Evolutionary conservation across 768 basidiomycete species (phyloP).

Genomic region (Paxillus rubicundulus): DNA sequence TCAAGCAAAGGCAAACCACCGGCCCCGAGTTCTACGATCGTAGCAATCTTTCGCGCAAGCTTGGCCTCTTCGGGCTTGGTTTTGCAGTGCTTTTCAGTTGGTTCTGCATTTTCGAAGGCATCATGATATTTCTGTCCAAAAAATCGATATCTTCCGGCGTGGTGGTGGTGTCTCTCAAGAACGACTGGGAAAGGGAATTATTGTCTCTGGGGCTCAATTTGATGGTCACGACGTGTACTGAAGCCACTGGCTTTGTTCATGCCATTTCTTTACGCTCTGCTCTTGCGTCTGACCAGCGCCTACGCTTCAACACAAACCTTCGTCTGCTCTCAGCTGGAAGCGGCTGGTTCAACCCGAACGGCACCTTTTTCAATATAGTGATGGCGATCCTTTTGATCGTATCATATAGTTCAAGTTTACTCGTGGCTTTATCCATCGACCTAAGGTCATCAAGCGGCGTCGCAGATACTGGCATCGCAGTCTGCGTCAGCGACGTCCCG

Average conservation of each 20-base stretch:
- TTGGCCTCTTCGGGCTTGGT: conserved; percentile 24
- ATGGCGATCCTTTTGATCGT: conserved; percentile 30
- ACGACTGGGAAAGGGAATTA: conserved; percentile 15
- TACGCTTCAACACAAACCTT: conserved; percentile 30
- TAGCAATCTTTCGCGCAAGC: conserved; percentile 22
- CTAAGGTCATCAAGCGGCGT: conserved; percentile 15
- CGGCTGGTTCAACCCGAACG: conserved; percentile 22
- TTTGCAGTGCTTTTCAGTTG: conserved; percentile 20
- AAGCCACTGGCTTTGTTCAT: conserved; percentile 30
- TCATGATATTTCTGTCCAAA: conserved; percentile 22
- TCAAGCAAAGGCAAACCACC: conserved; percentile 19
- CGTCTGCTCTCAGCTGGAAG: conserved; percentile 24
- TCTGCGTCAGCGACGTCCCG: conserved; percentile 26
- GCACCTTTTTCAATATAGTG: conserved; percentile 16
- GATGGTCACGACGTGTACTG: conserved; percentile 27
- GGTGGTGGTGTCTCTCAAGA: conserved; percentile 16
- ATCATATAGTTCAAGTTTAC: conserved; percentile 28
- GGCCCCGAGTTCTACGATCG: conserved; percentile 29
- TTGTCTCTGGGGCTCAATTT: conserved; percentile 27
- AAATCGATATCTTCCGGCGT: conserved; percentile 24
- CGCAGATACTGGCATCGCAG: neutral
- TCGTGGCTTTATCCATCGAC: conserved; percentile 19
- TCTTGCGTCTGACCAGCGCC: conserved; percentile 22
- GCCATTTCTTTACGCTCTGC: conserved; percentile 27
- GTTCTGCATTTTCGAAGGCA: conserved; percentile 23